These are phyloP conservation scores for Plantago ovata DNA, from an alignment of 257 asterid genomes.

Conservation along the genomic window DNA sequence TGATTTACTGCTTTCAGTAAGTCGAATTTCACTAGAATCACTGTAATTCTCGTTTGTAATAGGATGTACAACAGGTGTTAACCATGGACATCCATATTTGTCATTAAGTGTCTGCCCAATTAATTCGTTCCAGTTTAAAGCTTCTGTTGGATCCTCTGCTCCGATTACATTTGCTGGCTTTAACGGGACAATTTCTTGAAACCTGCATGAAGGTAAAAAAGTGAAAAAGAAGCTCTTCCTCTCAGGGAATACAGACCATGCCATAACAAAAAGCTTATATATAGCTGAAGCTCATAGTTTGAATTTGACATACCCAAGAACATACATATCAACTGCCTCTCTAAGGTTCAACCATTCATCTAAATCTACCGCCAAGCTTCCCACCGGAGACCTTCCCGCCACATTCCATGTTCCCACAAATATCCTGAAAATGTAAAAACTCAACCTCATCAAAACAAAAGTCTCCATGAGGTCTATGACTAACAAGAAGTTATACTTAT, in stretches of 20 bases:
- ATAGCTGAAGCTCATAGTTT: neutral
- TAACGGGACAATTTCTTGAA: constrained; percentile 89
- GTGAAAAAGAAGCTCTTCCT: neutral
- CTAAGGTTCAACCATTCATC: constrained; percentile 84
- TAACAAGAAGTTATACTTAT: neutral
- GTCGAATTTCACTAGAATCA: neutral
- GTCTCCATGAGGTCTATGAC: neutral
- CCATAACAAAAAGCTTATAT: neutral
- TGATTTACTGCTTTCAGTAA: constrained; percentile 11
- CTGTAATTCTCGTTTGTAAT: constrained; percentile 42
- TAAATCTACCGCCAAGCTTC: constrained; percentile 75
- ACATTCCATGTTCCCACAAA: constrained; percentile 97
- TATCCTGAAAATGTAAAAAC: constrained; percentile 41
- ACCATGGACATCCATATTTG: constrained; percentile 71
- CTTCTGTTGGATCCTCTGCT: constrained; percentile 80
- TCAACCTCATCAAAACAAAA: neutral
- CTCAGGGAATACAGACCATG: constrained; percentile 2
- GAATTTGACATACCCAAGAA: constrained; percentile 63
- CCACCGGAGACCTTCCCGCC: constrained; percentile 85
- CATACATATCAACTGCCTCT: constrained; percentile 82
- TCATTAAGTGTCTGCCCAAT: constrained; percentile 67
- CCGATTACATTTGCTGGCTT: constrained; percentile 71
- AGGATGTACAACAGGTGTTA: constrained; percentile 64
- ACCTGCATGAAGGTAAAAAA: constrained; percentile 38
- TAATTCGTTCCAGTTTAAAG: constrained; percentile 75